Evolutionary conservation across 768 basidiomycete genomes (phyloP), one percentile per base, ranked within the genome.

Genomic region (Boletus patriciae): DNA sequence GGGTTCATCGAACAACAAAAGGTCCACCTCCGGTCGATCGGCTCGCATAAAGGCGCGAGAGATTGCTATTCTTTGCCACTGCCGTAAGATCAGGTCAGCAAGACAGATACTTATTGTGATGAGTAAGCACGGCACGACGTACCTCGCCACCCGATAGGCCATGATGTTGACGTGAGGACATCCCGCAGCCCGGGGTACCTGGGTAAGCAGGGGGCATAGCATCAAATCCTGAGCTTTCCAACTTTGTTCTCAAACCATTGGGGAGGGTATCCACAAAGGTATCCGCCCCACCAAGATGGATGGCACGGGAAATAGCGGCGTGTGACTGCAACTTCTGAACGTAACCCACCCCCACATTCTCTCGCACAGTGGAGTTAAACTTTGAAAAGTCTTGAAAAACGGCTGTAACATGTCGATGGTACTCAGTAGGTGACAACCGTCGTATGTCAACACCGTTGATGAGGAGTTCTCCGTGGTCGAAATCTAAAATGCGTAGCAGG

Each of bases 61-160:
- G 47, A 94, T 81, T 18, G 93, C 92, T 54, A 95, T 82, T 62
- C 89, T 77, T 73, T 93, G 91, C 92, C 92, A 93, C 89, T 92
- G 67, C 34, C 60, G 65, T 60, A 55, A 56, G 50, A 52, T 56
- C 19, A 29, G 36, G 54, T 70, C 34, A 61, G 23, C 44, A 15
- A 31, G 31, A 48, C n/a, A 62, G 12, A 52, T 1, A 23, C 38
- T 48, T 54, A 55, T 61, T 61, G 62, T 54, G 57, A 52, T 57
- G 52, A 58, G 23, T 55, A 50, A 59, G 50, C 51, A 43, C 45
- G 57, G 41, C 19, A 58, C 25, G 60, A 57, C 81, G 63, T 70
- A 90, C 90, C 80, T 94, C 91, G 63, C 92, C 92, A 41, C 91
- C 91, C 13, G 89, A 92, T 50, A 93, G 74, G 42, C 87, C 88